Conservation (phyloP, 2,329 filamentous ascomycete species). For the Cyphellophora attinorum region DNA sequence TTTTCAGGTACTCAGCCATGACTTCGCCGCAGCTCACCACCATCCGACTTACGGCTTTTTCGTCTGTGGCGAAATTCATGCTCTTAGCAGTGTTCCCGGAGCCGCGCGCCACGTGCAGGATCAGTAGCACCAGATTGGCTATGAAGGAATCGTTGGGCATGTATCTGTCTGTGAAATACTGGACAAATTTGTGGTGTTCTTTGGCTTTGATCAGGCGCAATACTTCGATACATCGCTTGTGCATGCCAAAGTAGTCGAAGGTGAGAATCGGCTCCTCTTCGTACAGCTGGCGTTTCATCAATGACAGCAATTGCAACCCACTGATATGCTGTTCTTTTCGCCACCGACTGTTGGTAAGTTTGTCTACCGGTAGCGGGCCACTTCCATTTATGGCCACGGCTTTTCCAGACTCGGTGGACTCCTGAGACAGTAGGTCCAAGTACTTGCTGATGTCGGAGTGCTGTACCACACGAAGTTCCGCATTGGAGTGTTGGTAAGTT, state of each 20-base stretch:
- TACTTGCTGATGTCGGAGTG: neutral
- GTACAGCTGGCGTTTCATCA: conserved; percentile 18
- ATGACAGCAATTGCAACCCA: conserved; percentile 19
- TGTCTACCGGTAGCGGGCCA: neutral
- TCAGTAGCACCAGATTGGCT: conserved; percentile 18
- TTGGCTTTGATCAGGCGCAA: conserved; percentile 19
- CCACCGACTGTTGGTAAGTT: conserved; percentile 13
- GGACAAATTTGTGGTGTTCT: conserved; percentile 21
- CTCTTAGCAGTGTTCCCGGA: conserved; percentile 11
- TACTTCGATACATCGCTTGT: conserved; percentile 20
- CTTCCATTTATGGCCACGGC: neutral
- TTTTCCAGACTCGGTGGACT: neutral
- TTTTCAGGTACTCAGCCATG: conserved; percentile 20
- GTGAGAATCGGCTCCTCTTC: conserved; percentile 21
- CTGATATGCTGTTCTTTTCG: conserved; percentile 16
- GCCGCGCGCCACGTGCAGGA: conserved; percentile 19
- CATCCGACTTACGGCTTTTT: conserved; percentile 16
- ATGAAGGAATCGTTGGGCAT: conserved; percentile 21
- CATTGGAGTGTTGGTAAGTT: conserved; percentile 7
- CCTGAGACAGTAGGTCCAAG: neutral
- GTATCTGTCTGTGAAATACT: conserved; percentile 20
- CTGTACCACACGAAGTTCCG: conserved; percentile 4
- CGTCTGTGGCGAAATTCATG: conserved; percentile 9
- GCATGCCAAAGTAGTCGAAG: conserved; percentile 24
- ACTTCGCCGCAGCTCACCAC: conserved; percentile 19